Conservation (phyloP, 331 rosid genomes). For the Cydonia oblonga region DNA sequence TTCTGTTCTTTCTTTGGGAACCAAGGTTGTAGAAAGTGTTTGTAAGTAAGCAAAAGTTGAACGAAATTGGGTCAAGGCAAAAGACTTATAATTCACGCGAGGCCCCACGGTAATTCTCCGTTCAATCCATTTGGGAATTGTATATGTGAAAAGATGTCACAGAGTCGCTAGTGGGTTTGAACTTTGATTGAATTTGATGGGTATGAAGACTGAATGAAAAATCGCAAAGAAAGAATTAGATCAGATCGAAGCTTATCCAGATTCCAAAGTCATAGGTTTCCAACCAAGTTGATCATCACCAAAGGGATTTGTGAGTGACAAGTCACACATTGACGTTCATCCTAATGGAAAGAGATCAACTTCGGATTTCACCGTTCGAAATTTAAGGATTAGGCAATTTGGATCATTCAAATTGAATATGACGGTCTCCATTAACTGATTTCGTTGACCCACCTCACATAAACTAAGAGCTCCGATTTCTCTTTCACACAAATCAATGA, state of each 20-base stretch:
- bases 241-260: not conserved
- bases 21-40: not conserved
- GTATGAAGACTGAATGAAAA: not conserved
- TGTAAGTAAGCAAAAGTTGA: not conserved
- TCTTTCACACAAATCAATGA: too few relatives aligned
- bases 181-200: not conserved
- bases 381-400: too few relatives aligned
- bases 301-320: not conserved
- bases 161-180: not conserved
- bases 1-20: not conserved
- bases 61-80: not conserved
- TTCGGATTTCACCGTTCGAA: too few relatives aligned
- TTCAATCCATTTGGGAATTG: not conserved
- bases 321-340: not conserved
- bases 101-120: slow-evolving; percentile 5
- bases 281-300: not conserved
- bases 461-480: too few relatives aligned
- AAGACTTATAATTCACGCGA: not conserved
- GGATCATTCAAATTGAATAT: too few relatives aligned
- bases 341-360: not conserved
- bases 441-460: too few relatives aligned
- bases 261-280: not conserved
- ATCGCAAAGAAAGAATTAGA: not conserved
- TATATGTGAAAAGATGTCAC: not conserved
- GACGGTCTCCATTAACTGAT: too few relatives aligned